Base-by-base conservation (phyloP, 441 rosid genomes). In the Breynia disticha region DNA sequence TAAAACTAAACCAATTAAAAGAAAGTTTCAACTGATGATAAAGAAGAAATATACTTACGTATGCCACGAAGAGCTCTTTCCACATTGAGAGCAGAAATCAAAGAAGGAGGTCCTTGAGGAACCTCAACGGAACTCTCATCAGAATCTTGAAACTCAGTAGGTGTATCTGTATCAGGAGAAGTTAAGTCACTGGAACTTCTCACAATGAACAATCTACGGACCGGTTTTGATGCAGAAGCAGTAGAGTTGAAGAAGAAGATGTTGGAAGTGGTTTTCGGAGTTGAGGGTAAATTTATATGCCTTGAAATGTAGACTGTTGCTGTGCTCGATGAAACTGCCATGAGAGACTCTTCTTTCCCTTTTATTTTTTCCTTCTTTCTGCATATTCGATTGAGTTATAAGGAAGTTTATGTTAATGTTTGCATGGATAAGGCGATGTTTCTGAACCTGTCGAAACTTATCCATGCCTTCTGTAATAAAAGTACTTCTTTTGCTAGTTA, bases 11-110 rank as follows among this genome's bases (percentile, higher is more conserved):
- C 24, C 13, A 41, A 20, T 17, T 24, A 24, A 24, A 24, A 24
- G 32, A 24, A 24, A 24, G 7, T 24, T 24, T 24, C 7, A 24
- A 24, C 32, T 3, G 32, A 24, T 24, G 32, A 9, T 46, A 32
- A 20, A 18, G 45, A 16, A 20, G 14, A 51, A 19, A 0, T 6
- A 10, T 17, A 50, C 4, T 15, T 77, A 90, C 95, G 80, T 46
- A 82, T 76, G 73, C 95, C 95, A 7, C 95, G 87, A 20, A 90
- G 86, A 50, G 89, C 95, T 5, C 87, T 76, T 49, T 90, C 95
- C 20, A 84, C 84, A 42, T 86, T 89, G 24, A 89, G 87, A 61
- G 88, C 76, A 19, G 88, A 77, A 28, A 89, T 80, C 57, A 86
- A 65, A 51, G 97, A 86, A 1, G 90, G 77, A 51, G 81, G n/a